Base-by-base conservation (phyloP, 495 filamentous ascomycete genomes). In the Articulospora tetracladia region DNA sequence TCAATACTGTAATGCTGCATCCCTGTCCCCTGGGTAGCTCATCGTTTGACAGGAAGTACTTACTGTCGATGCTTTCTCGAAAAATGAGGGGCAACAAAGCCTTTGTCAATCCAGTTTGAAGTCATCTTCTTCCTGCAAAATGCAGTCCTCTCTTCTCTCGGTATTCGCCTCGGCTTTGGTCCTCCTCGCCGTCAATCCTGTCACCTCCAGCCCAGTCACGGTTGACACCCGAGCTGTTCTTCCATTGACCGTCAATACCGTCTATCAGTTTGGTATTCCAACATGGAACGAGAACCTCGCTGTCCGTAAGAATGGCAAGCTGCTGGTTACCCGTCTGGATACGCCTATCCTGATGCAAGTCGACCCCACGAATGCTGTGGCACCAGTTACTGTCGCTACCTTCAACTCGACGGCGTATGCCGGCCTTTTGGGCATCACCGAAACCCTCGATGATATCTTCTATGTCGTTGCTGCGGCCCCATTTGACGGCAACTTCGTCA, bases 261-360 rank as follows among this genome's bases (percentile, higher is more conserved):
- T 62, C 52, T n/a, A 55, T 34, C 57, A 58, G 53, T 55, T 64
- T 28, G 61, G 68, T 53, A 51, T 67, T 17, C 68, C 62, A 46
- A 73, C 72, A 1, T 78, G 76, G 75, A 52, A 74, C 24, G 67
- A 72, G 55, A 77, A 75, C 55, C 47, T 78, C 17, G 73, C 64
- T 23, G 53, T 73, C 0, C 69, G 73, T 15, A 49, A 66, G 15
- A 68, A 74, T 51, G 73, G 74, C 13, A 61, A 64, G 48, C 39
- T 78, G 2, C 70, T 78, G 7, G 52, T 74, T 23, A 73, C 74
- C 1, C 71, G 70, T n/a, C 62, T 76, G 23, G 72, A 73, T 39
- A 68, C 66, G 7, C 73, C 76, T 0, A 69, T 74, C 53, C 66
- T 81, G 19, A 78, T 73, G 73, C 61, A 63, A 8, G 62, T 79